Percentiles rank a stretch among this genome's conserved stretches.
Evolutionary conservation across 1,284 basidiomycete species (phyloP).

Genomic region (Trichosporon sp.): DNA sequence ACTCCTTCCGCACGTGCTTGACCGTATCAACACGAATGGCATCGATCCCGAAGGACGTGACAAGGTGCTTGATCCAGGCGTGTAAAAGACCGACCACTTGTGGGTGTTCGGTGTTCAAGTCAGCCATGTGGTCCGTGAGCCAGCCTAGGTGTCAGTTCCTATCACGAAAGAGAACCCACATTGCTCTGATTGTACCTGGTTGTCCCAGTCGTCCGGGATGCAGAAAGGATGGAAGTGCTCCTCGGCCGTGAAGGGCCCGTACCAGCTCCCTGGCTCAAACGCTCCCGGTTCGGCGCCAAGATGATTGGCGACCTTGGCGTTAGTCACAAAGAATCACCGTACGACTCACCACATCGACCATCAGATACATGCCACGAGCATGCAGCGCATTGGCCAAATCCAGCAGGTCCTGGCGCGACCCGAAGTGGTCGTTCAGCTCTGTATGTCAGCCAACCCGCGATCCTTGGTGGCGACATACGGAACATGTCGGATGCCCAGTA

Average conservation of each 20-base stretch:
- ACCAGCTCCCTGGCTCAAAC: constrained; percentile 27
- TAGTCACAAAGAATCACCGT: neutral
- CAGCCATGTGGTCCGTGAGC: constrained; percentile 50
- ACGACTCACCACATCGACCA: constrained; percentile 52
- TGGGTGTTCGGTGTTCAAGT: constrained; percentile 53
- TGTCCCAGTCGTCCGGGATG: constrained; percentile 48
- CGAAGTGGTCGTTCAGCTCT: constrained; percentile 52
- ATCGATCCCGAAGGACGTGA: constrained; percentile 49
- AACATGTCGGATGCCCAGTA: constrained; percentile 48
- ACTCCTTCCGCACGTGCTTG: constrained; percentile 53
- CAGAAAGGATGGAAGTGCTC: constrained; percentile 51
- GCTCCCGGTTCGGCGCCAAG: constrained; percentile 44
- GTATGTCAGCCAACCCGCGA: neutral
- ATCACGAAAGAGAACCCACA: constrained; percentile 30
- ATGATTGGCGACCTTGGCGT: constrained; percentile 40
- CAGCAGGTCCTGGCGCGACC: constrained; percentile 49
- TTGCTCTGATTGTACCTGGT: constrained; percentile 51
- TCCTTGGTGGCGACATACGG: constrained; percentile 17
- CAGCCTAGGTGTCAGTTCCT: constrained; percentile 35
- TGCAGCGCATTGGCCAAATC: constrained; percentile 51
- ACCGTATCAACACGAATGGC: constrained; percentile 53
- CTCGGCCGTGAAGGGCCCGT: constrained; percentile 12
- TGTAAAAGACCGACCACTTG: constrained; percentile 46
- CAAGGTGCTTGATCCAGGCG: constrained; percentile 50
- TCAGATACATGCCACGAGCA: constrained; percentile 52